These are phyloP conservation scores for Tylopilus sp. DNA, from an alignment of 768 basidiomycete genomes.

Conservation along the genomic window DNA sequence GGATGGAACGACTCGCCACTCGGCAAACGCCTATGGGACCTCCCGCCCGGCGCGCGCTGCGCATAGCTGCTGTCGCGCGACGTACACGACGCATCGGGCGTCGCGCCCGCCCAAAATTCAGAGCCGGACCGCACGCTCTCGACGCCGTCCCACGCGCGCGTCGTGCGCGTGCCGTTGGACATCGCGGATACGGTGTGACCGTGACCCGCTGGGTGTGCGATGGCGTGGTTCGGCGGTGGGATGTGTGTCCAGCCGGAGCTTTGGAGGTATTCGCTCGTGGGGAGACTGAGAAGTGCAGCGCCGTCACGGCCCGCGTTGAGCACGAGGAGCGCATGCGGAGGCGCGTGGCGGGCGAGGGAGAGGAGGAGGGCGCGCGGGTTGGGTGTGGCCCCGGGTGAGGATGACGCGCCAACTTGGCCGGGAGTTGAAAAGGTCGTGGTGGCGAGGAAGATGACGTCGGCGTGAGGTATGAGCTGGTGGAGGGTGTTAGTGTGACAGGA, in stretches of 20 bases:
- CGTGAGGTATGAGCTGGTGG: conserved; percentile 71
- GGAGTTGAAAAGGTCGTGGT: conserved; percentile 21
- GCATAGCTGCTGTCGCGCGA: conserved; percentile 20
- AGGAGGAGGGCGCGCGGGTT: conserved; percentile 77
- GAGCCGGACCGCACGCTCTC: conserved; percentile 63
- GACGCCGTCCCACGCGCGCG: conserved; percentile 26
- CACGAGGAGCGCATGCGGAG: conserved; percentile 76
- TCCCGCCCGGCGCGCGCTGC: neutral
- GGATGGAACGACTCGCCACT: conserved; percentile 33
- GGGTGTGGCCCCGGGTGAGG: conserved; percentile 41
- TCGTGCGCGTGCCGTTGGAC: conserved; percentile 14
- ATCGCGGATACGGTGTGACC: conserved; percentile 17
- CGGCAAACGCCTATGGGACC: conserved; percentile 8
- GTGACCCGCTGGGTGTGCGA: conserved; percentile 10
- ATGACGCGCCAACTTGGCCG: conserved; percentile 29
- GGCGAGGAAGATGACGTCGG: conserved; percentile 72
- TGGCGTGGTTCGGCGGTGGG: conserved; percentile 1
- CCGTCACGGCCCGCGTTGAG: conserved; percentile 80
- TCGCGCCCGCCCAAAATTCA: conserved; percentile 65
- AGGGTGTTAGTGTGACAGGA: neutral
- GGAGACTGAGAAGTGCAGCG: conserved; percentile 75
- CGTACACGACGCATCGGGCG: conserved; percentile 12
- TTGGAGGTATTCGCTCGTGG: conserved; percentile 84
- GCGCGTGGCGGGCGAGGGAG: conserved; percentile 61
- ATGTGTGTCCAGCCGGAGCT: conserved; percentile 66